Base-by-base conservation (phyloP, 2,329 filamentous ascomycete species). In the Paraphoma sp. region DNA sequence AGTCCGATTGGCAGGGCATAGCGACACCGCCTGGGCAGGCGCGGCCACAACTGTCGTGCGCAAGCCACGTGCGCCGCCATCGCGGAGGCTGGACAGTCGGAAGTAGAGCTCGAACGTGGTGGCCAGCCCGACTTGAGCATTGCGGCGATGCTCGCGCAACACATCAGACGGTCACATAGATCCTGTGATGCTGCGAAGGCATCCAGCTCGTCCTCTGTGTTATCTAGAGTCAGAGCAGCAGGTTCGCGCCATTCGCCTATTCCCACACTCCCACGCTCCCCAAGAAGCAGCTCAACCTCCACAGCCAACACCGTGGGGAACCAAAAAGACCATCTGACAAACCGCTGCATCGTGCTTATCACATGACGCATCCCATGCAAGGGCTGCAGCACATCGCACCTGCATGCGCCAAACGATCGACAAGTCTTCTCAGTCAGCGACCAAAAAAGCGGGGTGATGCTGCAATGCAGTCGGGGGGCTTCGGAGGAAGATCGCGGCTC, bases 301-400 rank as follows among this genome's bases (percentile, higher is more conserved):
- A 5, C 23, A 23, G 23, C 2, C 23, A 23, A 23, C 5, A 45
- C 16, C 42, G 41, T 43, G 41, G 41, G 41, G 41, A 43, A 16
- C 6, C 33, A 14, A 33, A 14, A 16, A n/a, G n/a, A 45, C 57
- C 60, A 55, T 31, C 45, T 54, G 57, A 54, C 54, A 49, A 36
- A 6, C 36, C 33, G 1, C 52, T 58, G 50, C 54, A 52, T 33
- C 49, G 43, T 51, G 45, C 48, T 40, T 16, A 54, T 61, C 60
- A 56, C 58, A 61, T 59, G 60, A 60, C 52, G 57, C 18, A 38
- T 31, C n/a, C 18, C 23, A 52, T 46, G 31, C 33, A 29, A 16
- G 45, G 36, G 16, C 45, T 52, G 54, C 55, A 54, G 30, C 43
- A 38, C 44, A 12, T 17, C 38, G 36, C 48, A 49, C 44, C 52